A percentile compares a stretch with the other conserved stretches of the same genome.
These are phyloP conservation scores for Bruguiera hainesii DNA, from an alignment of 441 rosid genomes.

Conservation along the genomic window DNA sequence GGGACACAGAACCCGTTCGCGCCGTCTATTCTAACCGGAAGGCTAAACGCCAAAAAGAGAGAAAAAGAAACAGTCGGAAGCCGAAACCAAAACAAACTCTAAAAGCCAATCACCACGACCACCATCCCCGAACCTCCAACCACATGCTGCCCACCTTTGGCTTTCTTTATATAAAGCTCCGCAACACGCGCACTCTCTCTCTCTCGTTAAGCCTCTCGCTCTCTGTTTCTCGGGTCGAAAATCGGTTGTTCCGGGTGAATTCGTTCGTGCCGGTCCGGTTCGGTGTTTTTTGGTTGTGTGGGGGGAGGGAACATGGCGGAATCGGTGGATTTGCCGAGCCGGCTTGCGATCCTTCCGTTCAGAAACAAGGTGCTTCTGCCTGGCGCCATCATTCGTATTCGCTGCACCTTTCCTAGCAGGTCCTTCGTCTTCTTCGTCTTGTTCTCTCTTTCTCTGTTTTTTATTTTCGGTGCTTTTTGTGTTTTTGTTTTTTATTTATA, in stretches of 20 bases:
- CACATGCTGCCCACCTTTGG: no score
- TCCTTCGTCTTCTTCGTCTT: slow-evolving; percentile 1
- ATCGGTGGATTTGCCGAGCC: slow-evolving; percentile 83
- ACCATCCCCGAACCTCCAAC: no score
- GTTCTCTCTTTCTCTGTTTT: neutral
- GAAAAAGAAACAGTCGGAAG: no score
- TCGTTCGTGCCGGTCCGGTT: no score
- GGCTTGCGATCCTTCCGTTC: slow-evolving; percentile 95
- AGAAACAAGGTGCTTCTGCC: slow-evolving; percentile 95
- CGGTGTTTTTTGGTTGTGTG: neutral
- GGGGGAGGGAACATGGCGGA: slow-evolving; percentile 57
- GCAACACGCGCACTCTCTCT: no score
- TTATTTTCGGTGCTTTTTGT: neutral
- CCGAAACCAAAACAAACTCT: no score
- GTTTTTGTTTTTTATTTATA: neutral
- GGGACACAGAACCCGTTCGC: no score
- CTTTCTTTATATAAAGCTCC: no score
- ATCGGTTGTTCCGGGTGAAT: neutral
- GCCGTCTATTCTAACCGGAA: no score
- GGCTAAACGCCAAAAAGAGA: no score
- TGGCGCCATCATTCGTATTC: slow-evolving; percentile 97
- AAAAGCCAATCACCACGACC: no score
- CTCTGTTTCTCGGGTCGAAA: neutral
- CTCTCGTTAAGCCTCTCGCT: no score
- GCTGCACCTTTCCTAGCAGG: slow-evolving; percentile 98